Conservation (phyloP, 2,329 filamentous ascomycete species). For the Camillea tinctor region DNA sequence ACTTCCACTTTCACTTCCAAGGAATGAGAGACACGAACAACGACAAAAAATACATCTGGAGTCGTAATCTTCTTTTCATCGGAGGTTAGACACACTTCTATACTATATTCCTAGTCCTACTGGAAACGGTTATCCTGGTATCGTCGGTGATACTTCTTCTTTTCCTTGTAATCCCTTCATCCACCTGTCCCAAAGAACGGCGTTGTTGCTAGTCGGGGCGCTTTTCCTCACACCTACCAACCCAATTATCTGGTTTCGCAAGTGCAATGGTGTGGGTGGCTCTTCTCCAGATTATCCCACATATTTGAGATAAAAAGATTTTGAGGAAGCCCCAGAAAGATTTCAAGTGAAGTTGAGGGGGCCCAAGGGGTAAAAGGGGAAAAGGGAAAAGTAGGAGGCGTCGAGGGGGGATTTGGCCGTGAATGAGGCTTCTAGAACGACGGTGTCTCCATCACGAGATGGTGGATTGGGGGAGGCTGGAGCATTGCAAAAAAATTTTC, state of each 20-base stretch:
- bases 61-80: background rate
- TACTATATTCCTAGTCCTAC: background rate
- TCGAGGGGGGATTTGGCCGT: background rate
- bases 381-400: background rate
- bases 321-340: background rate
- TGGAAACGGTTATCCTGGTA: background rate
- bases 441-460: background rate
- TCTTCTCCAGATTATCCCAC: background rate
- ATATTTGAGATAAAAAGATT: background rate
- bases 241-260: background rate
- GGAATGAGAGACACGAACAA: background rate
- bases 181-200: background rate
- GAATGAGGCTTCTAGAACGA: background rate
- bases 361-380: background rate
- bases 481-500: background rate
- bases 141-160: background rate
- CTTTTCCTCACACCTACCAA: too few species aligned
- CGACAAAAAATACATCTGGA: background rate
- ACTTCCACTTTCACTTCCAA: background rate
- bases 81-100: background rate
- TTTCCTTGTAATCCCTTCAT: background rate
- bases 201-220: background rate
- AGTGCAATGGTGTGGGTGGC: background rate
- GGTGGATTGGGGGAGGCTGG: background rate
- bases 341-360: background rate